Conservation (phyloP, 768 basidiomycete genomes). For the Termitomyces sp. region DNA sequence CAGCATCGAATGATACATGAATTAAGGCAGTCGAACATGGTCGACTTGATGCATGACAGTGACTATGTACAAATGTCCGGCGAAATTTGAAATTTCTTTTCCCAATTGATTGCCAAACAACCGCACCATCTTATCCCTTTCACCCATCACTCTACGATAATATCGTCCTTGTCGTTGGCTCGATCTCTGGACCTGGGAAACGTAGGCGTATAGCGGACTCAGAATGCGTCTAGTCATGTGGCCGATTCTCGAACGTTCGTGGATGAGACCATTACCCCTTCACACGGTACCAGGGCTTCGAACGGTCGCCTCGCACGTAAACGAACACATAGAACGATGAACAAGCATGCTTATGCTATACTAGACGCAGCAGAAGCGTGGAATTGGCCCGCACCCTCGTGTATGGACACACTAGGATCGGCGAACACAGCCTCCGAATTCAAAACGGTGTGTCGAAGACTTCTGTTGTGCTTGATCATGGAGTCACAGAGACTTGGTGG, state of each 20-base stretch:
- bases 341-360: conserved; percentile 16
- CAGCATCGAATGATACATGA: background rate
- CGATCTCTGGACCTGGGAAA: background rate
- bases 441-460: conserved; percentile 11
- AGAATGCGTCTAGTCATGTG: background rate
- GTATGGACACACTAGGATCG: conserved; percentile 7
- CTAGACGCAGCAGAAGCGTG: conserved; percentile 14
- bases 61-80: too few relatives aligned
- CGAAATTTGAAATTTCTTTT: background rate
- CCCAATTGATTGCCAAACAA: background rate
- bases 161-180: background rate
- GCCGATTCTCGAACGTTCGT: background rate
- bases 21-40: too few relatives aligned
- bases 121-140: too few relatives aligned
- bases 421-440: conserved; percentile 3
- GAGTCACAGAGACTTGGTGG: conserved; percentile 17
- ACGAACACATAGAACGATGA: background rate
- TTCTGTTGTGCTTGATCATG: conserved; percentile 15
- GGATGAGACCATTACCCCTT: background rate
- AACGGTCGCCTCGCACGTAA: background rate
- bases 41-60: too few relatives aligned
- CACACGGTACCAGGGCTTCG: background rate
- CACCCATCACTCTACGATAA: background rate
- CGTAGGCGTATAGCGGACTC: background rate
- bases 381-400: conserved; percentile 15